Conservation (phyloP, 106 monocot species). For the Posidonia australis region DNA sequence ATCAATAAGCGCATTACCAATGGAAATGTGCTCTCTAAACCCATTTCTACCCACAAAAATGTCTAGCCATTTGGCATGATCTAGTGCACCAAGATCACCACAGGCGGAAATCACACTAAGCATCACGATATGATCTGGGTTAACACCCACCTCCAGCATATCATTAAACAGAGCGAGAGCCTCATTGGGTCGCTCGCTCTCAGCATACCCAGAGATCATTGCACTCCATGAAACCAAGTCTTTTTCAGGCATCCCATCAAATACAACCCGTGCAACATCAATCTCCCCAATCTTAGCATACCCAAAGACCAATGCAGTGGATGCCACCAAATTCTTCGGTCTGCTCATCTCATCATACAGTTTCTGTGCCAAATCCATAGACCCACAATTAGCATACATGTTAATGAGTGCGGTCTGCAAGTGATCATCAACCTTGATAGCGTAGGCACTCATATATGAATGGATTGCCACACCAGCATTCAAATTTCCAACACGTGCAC, state of each 20-base stretch:
- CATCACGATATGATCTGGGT: conserved; percentile 47
- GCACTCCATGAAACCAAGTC: conserved; percentile 63
- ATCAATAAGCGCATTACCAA: conserved; percentile 36
- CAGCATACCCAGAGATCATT: conserved; percentile 53
- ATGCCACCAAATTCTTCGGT: conserved; percentile 39
- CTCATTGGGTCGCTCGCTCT: conserved; percentile 44
- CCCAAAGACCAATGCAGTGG: conserved; percentile 58
- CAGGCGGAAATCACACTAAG: conserved; percentile 57
- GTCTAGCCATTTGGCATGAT: conserved; percentile 44
- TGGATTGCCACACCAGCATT: conserved; percentile 25
- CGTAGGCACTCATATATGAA: conserved; percentile 25
- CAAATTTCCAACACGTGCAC: conserved; percentile 34
- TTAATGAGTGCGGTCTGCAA: conserved; percentile 33
- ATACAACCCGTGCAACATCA: conserved; percentile 35
- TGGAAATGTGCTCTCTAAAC: conserved; percentile 6
- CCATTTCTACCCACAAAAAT: conserved; percentile 23
- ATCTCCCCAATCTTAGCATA: conserved; percentile 40
- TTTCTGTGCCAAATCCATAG: conserved; percentile 34
- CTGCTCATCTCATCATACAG: conserved; percentile 35
- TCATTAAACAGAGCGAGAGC: conserved; percentile 48
- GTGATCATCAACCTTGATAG: conserved; percentile 22
- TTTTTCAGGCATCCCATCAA: conserved; percentile 34
- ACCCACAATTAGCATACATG: conserved; percentile 56
- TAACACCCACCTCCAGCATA: conserved; percentile 28
- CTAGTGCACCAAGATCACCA: conserved; percentile 45